Base-by-base conservation (phyloP, 345 rosid genomes). In the Brassica carinata region DNA sequence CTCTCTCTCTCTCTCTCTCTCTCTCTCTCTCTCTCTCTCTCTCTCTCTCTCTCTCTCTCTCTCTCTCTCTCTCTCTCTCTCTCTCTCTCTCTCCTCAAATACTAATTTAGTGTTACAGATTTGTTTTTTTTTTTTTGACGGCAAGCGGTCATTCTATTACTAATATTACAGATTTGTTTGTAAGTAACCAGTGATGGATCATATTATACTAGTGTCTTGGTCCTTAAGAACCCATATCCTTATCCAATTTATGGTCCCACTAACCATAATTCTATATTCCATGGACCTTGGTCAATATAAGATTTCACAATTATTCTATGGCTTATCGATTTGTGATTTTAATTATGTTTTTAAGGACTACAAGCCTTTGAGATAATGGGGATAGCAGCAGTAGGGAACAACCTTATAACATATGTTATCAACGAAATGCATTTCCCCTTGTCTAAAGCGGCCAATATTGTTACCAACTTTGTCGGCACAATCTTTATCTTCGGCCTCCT, bases 331-430 rank as follows among this genome's bases (percentile, higher is more conserved):
- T n/a, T 71, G 26, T 72, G 27, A 33, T 36, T 4, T 31, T 43
- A 11, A 43, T 27, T 23, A 0, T 51, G 15, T 51, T 9, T 18
- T 67, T 17, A 2, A 93, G 99, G 99, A 78, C 87, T 93, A 26
- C 96, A 96, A 83, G 92, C 89, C 66, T 92, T 93, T 81, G 98
- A 96, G 96, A 96, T 96, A 81, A 96, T 96, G 99, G 97, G 81
- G 62, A 93, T 96, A 59, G 99, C 97, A 5, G 98, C 99, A 7
- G 98, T 96, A 14, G 99, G 99, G 82, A 96, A 93, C 96, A 96
- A 96, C 83, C 94, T 96, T 18, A 96, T 96, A 81, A 96, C 99
- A 15, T 96, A 96, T 76, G 90, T 92, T 72, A 93, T 93, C 59
- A 93, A 96, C 74, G 99, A 96, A 86, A 96, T 96, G 99, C 97